Evolutionary conservation across 2,329 filamentous ascomycete genomes (phyloP).

Genomic region (Tolypocladium paradoxum): DNA sequence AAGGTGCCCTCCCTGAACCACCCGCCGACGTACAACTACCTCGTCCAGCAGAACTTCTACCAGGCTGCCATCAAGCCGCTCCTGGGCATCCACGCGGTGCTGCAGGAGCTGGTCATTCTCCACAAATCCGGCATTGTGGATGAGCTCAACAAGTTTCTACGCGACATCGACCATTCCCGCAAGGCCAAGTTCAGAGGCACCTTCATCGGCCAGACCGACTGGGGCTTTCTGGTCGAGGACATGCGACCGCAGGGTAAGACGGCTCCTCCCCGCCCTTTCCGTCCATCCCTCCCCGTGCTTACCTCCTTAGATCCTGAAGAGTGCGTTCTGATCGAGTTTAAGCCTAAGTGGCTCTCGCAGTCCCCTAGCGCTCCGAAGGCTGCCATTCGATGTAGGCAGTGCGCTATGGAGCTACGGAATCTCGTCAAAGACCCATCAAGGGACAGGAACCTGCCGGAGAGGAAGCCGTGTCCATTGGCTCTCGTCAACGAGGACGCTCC

Average conservation of each 20-base stretch:
- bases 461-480: slow-evolving; percentile 53
- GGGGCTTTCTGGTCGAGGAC: slow-evolving; percentile 63
- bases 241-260: slow-evolving; percentile 39
- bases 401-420: slow-evolving; percentile 41
- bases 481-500: slow-evolving; percentile 42
- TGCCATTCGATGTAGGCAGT: slow-evolving; percentile 62
- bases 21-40: slow-evolving; percentile 24
- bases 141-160: slow-evolving; percentile 43
- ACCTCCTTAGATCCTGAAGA: slow-evolving; percentile 14
- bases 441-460: slow-evolving; percentile 23
- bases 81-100: slow-evolving; percentile 22
- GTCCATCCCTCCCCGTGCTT: slow-evolving; percentile 1
- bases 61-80: slow-evolving; percentile 21
- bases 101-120: slow-evolving; percentile 26
- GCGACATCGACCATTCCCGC: slow-evolving; percentile 32
- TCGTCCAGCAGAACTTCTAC: slow-evolving; percentile 26
- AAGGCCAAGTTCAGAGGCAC: slow-evolving; percentile 36
- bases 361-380: slow-evolving; percentile 57
- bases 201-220: slow-evolving; percentile 42
- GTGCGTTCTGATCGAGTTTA: slow-evolving; percentile 56
- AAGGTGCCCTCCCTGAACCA: slow-evolving; percentile 21
- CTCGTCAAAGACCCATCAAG: slow-evolving; percentile 20
- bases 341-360: slow-evolving; percentile 75
- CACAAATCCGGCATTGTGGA: slow-evolving; percentile 24
- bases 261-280: background rate